Evolutionary conservation across 768 basidiomycete species (phyloP), one percentile per base, ranked within the genome.

Genomic region (Rubroboletus pulcherrimus): DNA sequence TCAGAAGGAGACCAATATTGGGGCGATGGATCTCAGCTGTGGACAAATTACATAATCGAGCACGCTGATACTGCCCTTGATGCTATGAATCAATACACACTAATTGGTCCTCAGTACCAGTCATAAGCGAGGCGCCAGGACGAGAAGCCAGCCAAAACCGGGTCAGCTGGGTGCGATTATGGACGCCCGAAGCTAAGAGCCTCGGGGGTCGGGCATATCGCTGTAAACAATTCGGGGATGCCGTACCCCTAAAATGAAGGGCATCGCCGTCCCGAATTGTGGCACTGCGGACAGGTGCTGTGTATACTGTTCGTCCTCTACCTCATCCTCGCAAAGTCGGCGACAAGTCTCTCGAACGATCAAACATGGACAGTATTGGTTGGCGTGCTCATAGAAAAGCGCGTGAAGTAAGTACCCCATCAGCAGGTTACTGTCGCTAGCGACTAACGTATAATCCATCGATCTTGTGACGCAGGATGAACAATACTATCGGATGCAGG

Each of bases 301-400:
- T 30, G 24, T 10, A 31, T 29, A 34, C 51, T 24, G 35, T 15
- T 45, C 29, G 4, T 30, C 7, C 37, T 33, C 14, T 19, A 29
- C 33, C 15, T 21, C 53, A 46, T 49, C 38, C 5, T 24, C 21
- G 21, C 30, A 30, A 46, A 11, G 10, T 21, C 5, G 5, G 19
- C 12, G 19, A 29, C 55, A 37, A 45, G 21, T 46, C 29, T 29
- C 26, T 21, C 17, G 21, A 53, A 39, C 40, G 34, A 31, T 38
- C 35, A 39, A 51, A 19, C 44, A 91, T 92, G 89, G 91, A 91
- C 67, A 83, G 80, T 55, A 74, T 83, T 51, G 91, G 91, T 54
- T 92, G 90, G 89, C 81, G 80, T 62, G 88, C 89, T 35, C 77
- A 77, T 15, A 79, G 83, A 50, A 79, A 80, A 58, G 91, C 85